Evolutionary conservation across 805 yeast species (phyloP), one percentile per base, ranked within the genome.

Genomic region (Maudiozyma serrabonitensis): DNA sequence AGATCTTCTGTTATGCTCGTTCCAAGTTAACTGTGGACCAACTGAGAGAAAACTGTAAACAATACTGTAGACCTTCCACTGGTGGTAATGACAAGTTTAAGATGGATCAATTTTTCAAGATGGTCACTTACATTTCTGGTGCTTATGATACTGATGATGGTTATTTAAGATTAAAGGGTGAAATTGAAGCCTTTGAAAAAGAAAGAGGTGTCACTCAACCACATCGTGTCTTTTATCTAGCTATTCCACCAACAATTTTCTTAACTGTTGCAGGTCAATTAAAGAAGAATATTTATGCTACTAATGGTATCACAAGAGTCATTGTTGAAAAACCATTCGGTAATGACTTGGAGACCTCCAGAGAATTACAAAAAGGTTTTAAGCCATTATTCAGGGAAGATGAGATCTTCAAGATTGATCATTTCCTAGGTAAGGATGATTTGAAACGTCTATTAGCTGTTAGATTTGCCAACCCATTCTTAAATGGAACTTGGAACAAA

Each of bases 281-380:
- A 61, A 87, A 84, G 71, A 69, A 78, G 57, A 68, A 76, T 61
- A 78, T 78, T 56, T 85, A 88, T 67, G 80, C 83, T 12, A 74
- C 72, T 37, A 72, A 77, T 46, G 96, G 95, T 46, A 62, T 74
- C 48, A 80, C 87, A 38, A 79, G 96, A 67, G 71, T 91, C 57
- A 87, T 91, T 62, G 86, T 91, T 51, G 99, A 91, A 73, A 91
- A 91, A 74, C 99, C 99, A 37, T 91, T 91, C 65, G 99, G 99
- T 54, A 93, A 81, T 67, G 97, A 93, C 67, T 78, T 91, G 60
- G 78, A 76, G 53, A 75, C 87, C 48, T 79, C 95, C 4, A 78
- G 87, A 60, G 82, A 80, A 59, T 73, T 91, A 63, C 96, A 88
- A 72, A 61, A 70, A 51, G 76, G 78, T 52, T 75, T 93, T 60